Base-by-base conservation (phyloP, 306 rosid genomes). In the Casuarina cunninghamiana region DNA sequence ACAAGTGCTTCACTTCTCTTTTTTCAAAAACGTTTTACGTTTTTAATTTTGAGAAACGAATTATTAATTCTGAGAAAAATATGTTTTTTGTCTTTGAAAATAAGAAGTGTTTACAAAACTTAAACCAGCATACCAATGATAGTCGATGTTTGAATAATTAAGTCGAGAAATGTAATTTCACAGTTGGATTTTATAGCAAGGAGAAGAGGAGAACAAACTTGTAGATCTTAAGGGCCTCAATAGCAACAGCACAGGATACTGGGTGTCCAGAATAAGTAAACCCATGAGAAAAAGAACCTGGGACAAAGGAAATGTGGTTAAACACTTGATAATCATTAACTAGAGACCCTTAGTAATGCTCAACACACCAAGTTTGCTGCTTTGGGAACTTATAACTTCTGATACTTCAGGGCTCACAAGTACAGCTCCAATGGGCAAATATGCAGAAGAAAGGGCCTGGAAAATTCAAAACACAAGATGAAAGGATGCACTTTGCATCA, bases 221-320 rank as follows among this genome's bases (percentile, higher is more conserved):
- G 88, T 95, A 95, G 77, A 95, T 89, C 84, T 88, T 95, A 66
- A 95, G 90, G 45, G 99, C 77, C 84, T 95, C 99, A 88, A 90
- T 81, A 84, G 97, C 97, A 74, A 95, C 99, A 0, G 93, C 97
- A 84, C 97, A 93, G 37, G 96, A 46, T 50, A 90, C 91, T 0
- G 97, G 97, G 78, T 93, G 97, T 62, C 99, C 99, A 75, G 99
- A 95, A 87, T 91, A 93, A 44, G 99, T 95, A 80, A 95, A 95
- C 67, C 99, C 99, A 32, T 93, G 99, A 79, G 93, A 84, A 81
- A 95, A 93, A 6, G 16, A 0, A 75, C 97, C 99, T 95, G 84
- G 21, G 74, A 68, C 41, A 77, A 48, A 48, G 45, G 54, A 76
- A 69, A 43, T 45, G 1, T 0, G 21, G 82, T 84, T 67, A 67